These are phyloP conservation scores for Trichocomaceae sp. DNA, from an alignment of 2,329 filamentous ascomycete genomes.

Conservation along the genomic window DNA sequence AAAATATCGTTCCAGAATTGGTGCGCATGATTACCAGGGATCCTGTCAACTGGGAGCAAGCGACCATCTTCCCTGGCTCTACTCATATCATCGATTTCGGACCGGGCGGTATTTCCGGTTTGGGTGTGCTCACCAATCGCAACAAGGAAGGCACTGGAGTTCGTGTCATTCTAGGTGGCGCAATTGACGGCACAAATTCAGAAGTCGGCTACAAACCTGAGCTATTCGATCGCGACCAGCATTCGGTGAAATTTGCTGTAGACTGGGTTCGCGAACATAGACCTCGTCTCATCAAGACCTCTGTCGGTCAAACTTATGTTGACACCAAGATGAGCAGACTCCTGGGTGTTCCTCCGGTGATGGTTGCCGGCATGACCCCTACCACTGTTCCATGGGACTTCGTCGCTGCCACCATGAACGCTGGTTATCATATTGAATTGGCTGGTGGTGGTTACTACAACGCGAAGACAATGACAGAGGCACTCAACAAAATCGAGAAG, in stretches of 20 bases:
- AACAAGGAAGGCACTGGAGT: slow-evolving; percentile 99
- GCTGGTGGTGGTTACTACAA: slow-evolving; percentile 86
- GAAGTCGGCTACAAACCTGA: slow-evolving; percentile 98
- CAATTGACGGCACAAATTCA: slow-evolving; percentile 80
- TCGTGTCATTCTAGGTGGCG: slow-evolving; percentile 86
- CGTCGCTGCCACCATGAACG: slow-evolving; percentile 85
- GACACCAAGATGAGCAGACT: slow-evolving; percentile 94
- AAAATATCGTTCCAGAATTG: slow-evolving; percentile 77
- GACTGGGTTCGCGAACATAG: slow-evolving; percentile 98
- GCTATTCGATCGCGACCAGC: slow-evolving; percentile 91
- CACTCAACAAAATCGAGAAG: slow-evolving; percentile 76
- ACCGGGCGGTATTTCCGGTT: slow-evolving; percentile 90
- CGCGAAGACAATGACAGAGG: slow-evolving; percentile 72
- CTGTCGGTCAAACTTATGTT: slow-evolving; percentile 80
- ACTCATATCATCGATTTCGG: slow-evolving; percentile 97
- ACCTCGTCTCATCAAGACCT: slow-evolving; percentile 84
- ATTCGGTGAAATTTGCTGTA: slow-evolving; percentile 88
- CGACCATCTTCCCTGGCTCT: slow-evolving; percentile 81
- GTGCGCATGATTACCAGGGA: slow-evolving; percentile 92
- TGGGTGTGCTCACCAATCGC: slow-evolving; percentile 91
- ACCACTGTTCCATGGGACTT: slow-evolving; percentile 87
- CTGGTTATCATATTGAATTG: slow-evolving; percentile 89
- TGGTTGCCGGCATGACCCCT: slow-evolving; percentile 93
- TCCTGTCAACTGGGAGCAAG: slow-evolving; percentile 91
- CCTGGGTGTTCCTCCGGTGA: slow-evolving; percentile 74